Evolutionary conservation across 179 eudicot species (phyloP), one percentile per base, ranked within the genome.

Genomic region (Silene vulgaris): DNA sequence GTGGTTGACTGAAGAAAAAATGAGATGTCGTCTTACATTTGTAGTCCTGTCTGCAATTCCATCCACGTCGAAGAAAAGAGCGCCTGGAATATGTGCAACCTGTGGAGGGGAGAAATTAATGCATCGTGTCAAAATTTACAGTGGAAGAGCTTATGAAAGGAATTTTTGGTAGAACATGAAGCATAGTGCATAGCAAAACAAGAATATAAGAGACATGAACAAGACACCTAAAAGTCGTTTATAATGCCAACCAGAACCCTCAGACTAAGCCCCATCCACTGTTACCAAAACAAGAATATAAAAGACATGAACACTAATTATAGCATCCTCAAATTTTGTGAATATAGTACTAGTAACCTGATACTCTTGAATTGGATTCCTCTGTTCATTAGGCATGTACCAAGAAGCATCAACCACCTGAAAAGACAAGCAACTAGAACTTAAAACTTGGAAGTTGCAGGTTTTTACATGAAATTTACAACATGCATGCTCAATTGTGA

Each of bases 371-470:
- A 92, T 78, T 61, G 98, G 97, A 81, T 94, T 91, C 76, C 97
- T 87, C 76, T 90, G 92, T 77, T 94, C 98, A 82, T 90, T 82
- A 57, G 97, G 98, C 98, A 94, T 92, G 86, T 94, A 94, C 97
- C 98, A 94, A 72, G 98, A 94, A 43, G 96, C 97, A 84, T 94
- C 98, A 85, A 94, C 72, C 76, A 94, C 97, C 98, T 94, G 81
- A 76, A 77, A 80, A 77, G 19, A 3, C 21, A 65, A 74, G 28
- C 17, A 69, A 28, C 40, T 57, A 13, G 60, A 60, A 62, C 21
- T 67, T 4, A 69, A 50, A 48, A 7, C 26, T 78, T 8, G 66
- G 17, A 35, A 4, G 11, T n/a, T 43, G 69, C 32, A 67, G 30
- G 14, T 74, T 37, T 69, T 1, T 69, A 17, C 35, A 50, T 1